Evolutionary conservation across 129 eudicot species (phyloP).

Genomic region (Saussurea involucrata): DNA sequence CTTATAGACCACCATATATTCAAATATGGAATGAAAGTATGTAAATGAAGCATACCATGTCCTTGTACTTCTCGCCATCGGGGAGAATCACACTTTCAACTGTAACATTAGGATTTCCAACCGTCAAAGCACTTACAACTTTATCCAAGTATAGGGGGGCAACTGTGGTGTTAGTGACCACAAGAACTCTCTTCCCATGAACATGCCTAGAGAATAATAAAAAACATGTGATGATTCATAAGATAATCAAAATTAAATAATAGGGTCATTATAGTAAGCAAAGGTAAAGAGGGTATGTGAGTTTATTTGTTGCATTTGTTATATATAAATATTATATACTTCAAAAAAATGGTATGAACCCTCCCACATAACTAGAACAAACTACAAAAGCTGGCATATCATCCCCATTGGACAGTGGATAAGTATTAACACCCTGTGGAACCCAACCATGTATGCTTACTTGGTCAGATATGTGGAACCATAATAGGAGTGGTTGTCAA

Average conservation of each 20-base stretch:
- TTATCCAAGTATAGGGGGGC: constrained; percentile 94
- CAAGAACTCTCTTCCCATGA: constrained; percentile 93
- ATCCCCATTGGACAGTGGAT: too few relatives aligned
- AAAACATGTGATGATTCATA: neutral
- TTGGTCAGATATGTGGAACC: too few relatives aligned
- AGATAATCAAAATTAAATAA: neutral
- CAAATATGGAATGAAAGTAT: neutral
- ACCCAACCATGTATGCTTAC: too few relatives aligned
- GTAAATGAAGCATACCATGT: constrained; percentile 56
- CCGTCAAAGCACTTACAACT: constrained; percentile 74
- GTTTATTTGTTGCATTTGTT: neutral
- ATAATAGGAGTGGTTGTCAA: too few relatives aligned
- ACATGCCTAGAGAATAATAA: constrained; percentile 51
- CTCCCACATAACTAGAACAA: neutral
- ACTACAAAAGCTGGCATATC: neutral
- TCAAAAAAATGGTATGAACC: neutral
- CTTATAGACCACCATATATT: neutral
- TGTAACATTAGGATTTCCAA: constrained; percentile 74
- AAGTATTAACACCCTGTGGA: too few relatives aligned
- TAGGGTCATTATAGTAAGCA: neutral
- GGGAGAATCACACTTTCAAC: constrained; percentile 91
- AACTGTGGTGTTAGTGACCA: constrained; percentile 88
- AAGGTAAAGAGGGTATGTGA: neutral
- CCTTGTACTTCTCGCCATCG: constrained; percentile 89
- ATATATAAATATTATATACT: neutral